These are phyloP conservation scores for Schwanniomyces pseudopolymorphus DNA, from an alignment of 805 yeast genomes.

Conservation along the genomic window DNA sequence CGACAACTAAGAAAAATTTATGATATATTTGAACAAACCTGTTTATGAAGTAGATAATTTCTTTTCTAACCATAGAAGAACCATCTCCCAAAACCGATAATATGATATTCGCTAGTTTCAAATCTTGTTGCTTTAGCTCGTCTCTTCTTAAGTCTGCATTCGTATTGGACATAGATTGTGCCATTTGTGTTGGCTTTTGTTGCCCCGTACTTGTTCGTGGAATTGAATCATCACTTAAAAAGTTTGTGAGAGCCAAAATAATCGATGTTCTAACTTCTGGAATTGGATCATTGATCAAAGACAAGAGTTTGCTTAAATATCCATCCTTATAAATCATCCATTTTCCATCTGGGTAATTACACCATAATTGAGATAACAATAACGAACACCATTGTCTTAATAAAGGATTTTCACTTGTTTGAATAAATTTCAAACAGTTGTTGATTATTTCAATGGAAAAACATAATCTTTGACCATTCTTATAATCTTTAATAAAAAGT, in stretches of 20 bases:
- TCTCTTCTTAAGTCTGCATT: conserved; percentile 34
- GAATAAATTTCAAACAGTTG: conserved; percentile 64
- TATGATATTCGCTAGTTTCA: conserved; percentile 66
- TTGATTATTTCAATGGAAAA: conserved; percentile 70
- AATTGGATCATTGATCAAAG: conserved; percentile 77
- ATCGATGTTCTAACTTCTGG: conserved; percentile 93
- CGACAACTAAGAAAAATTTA: conserved; percentile 79
- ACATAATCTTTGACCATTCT: conserved; percentile 77
- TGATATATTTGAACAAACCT: conserved; percentile 68
- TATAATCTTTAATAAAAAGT: conserved; percentile 77
- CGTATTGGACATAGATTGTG: conserved; percentile 12
- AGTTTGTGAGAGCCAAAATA: conserved; percentile 68
- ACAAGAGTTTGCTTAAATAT: conserved; percentile 53
- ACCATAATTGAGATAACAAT: conserved; percentile 74
- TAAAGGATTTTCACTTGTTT: conserved; percentile 76
- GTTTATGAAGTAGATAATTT: conserved; percentile 74
- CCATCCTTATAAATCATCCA: conserved; percentile 68
- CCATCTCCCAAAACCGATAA: conserved; percentile 79
- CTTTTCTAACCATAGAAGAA: conserved; percentile 84
- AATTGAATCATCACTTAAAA: conserved; percentile 45
- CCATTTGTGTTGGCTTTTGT: conserved; percentile 11
- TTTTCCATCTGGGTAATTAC: conserved; percentile 70
- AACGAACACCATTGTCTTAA: conserved; percentile 91
- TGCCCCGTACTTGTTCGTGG: conserved; percentile 14
- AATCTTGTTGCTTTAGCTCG: conserved; percentile 65